Evolutionary conservation across 768 basidiomycete species (phyloP).

Genomic region (Tulasnella sp.): DNA sequence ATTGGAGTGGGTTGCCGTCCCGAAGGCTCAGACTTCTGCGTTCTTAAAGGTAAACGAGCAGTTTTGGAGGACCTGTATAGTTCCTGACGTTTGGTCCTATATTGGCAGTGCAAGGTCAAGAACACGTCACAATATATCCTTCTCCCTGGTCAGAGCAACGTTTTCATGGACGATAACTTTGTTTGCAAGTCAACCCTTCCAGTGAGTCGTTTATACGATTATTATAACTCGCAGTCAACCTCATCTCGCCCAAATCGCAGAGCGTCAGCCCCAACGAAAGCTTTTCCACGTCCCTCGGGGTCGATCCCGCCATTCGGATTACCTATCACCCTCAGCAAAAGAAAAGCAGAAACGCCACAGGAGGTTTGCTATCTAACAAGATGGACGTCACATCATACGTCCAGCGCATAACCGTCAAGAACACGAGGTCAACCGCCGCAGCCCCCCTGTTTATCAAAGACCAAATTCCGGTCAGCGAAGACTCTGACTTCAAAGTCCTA

Average conservation of each 20-base stretch:
- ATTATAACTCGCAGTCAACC: background rate
- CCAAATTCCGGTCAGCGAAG: slow-evolving; percentile 31
- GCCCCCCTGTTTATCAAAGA: slow-evolving; percentile 26
- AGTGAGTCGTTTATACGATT: background rate
- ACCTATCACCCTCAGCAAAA: slow-evolving; percentile 31
- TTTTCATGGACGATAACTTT: slow-evolving; percentile 33
- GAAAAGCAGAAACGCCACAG: slow-evolving; percentile 9
- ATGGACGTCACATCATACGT: slow-evolving; percentile 24
- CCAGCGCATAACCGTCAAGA: slow-evolving; percentile 31
- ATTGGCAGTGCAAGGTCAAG: slow-evolving; percentile 24
- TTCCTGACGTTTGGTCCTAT: background rate
- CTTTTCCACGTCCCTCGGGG: slow-evolving; percentile 31
- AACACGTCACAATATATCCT: slow-evolving; percentile 27
- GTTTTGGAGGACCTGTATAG: background rate
- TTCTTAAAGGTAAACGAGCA: slow-evolving; percentile 13
- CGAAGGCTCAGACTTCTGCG: slow-evolving; percentile 8
- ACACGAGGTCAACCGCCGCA: slow-evolving; percentile 19
- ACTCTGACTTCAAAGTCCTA: slow-evolving; percentile 28
- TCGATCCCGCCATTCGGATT: slow-evolving; percentile 31
- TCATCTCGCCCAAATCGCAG: background rate
- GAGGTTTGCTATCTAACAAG: slow-evolving; percentile 20
- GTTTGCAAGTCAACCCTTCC: slow-evolving; percentile 31
- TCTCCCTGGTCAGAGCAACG: slow-evolving; percentile 27
- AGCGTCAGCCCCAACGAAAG: slow-evolving; percentile 25
- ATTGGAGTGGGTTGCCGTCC: slow-evolving; percentile 32